Conservation (phyloP, 2,329 filamentous ascomycete genomes). For the Claviceps sorghi region DNA sequence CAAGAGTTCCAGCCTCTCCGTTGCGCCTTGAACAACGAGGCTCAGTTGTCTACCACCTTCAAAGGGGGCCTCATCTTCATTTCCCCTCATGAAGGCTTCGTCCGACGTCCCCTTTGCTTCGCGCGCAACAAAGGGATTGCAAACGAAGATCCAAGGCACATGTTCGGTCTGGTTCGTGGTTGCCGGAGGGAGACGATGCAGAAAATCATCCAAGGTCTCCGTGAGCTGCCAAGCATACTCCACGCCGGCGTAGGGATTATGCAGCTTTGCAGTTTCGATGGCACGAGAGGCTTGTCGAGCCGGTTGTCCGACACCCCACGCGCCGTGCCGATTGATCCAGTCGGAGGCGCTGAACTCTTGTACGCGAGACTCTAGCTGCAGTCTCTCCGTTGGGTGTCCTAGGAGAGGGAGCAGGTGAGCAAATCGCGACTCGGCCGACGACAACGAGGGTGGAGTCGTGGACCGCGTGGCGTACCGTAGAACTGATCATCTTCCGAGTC, state of each 20-base stretch:
- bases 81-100: conserved; percentile 26
- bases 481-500: background rate
- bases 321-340: conserved; percentile 22
- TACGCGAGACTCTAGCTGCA: conserved; percentile 33
- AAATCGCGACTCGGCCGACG: background rate
- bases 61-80: conserved; percentile 35
- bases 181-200: conserved; percentile 52
- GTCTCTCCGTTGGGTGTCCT: conserved; percentile 41
- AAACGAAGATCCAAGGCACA: conserved; percentile 58
- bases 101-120: conserved; percentile 18
- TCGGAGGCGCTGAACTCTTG: conserved; percentile 32
- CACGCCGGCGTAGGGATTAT: conserved; percentile 45
- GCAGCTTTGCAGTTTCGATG: conserved; percentile 20
- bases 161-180: conserved; percentile 33
- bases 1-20: conserved; percentile 32
- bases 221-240: conserved; percentile 45
- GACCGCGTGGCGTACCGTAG: background rate
- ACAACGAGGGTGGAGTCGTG: background rate
- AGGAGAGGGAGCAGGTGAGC: background rate
- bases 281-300: background rate
- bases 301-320: conserved; percentile 2
- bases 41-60: conserved; percentile 29
- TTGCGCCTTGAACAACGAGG: conserved; percentile 38
- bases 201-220: conserved; percentile 51
- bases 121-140: conserved; percentile 42